These are phyloP conservation scores for Phycomyces nitens DNA, from an alignment of 192 early-diverging fungal genomes.

Conservation along the genomic window DNA sequence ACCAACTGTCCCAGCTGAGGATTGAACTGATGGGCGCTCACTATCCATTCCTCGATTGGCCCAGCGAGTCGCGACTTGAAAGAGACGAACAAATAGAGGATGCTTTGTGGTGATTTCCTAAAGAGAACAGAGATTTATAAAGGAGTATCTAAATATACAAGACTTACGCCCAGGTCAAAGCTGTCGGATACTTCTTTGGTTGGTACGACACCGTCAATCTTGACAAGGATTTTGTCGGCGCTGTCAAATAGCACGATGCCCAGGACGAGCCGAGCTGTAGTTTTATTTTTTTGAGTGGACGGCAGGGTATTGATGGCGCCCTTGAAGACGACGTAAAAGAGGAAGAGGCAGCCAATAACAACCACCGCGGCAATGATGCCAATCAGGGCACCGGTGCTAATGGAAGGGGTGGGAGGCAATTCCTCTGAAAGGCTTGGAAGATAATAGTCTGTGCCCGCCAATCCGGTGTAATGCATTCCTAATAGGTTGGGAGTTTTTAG, in stretches of 20 bases:
- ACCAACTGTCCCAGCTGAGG: background rate
- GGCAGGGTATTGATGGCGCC: background rate
- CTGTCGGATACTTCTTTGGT: constrained; percentile 30
- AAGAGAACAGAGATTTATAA: background rate
- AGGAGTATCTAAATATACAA: background rate
- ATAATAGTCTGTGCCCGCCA: constrained; percentile 35
- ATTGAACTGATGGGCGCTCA: background rate
- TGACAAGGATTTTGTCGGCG: constrained; percentile 31
- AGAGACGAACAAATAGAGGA: constrained; percentile 19
- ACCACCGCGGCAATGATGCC: constrained; percentile 23
- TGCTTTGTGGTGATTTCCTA: constrained; percentile 1
- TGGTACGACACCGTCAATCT: constrained; percentile 36
- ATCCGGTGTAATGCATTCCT: constrained; percentile 41
- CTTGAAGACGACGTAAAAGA: constrained; percentile 14
- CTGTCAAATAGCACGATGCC: constrained; percentile 32
- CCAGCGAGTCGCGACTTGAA: constrained; percentile 2
- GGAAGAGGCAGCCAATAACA: constrained; percentile 15
- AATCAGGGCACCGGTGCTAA: constrained; percentile 14
- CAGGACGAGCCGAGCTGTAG: constrained; percentile 24
- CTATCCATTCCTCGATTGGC: background rate
- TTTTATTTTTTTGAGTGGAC: constrained; percentile 7
- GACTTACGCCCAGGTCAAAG: constrained; percentile 18
- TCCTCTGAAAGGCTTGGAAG: background rate
- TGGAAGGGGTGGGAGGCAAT: constrained; percentile 11
- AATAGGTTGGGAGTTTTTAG: background rate